These are phyloP conservation scores for Ceratonia siliqua DNA, from an alignment of 306 rosid genomes.

Conservation along the genomic window DNA sequence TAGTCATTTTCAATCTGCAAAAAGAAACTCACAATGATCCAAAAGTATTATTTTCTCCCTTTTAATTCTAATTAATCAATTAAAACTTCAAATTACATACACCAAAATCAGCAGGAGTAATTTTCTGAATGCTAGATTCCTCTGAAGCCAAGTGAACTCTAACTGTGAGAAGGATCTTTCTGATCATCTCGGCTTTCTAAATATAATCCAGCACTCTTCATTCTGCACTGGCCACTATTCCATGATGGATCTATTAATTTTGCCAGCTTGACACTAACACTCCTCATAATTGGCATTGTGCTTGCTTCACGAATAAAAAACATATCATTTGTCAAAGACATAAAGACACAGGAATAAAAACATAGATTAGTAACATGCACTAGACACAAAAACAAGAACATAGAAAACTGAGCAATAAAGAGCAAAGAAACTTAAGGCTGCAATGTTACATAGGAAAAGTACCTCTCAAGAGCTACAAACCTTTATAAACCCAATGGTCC, in stretches of 20 bases:
- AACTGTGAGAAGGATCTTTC: slow-evolving; percentile 32
- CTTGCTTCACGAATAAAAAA: slow-evolving; percentile 46
- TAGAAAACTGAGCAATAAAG: slow-evolving; percentile 17
- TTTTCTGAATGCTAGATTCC: slow-evolving; percentile 63
- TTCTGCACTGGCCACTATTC: slow-evolving; percentile 31
- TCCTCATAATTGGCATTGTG: slow-evolving; percentile 37
- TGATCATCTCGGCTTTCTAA: slow-evolving; percentile 32
- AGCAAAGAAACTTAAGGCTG: slow-evolving; percentile 20
- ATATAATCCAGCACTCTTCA: slow-evolving; percentile 28
- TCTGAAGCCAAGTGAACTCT: slow-evolving; percentile 31
- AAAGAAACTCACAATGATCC: slow-evolving; percentile 1
- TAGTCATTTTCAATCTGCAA: slow-evolving; percentile 73
- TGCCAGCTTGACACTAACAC: slow-evolving; percentile 31
- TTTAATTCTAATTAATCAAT: slow-evolving; percentile 7
- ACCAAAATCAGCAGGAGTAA: slow-evolving; percentile 48
- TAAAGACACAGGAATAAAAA: background rate
- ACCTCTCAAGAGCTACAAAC: slow-evolving; percentile 77
- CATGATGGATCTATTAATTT: slow-evolving; percentile 36
- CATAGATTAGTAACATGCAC: background rate
- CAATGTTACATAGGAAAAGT: slow-evolving; percentile 24
- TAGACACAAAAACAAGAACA: background rate
- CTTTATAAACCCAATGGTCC: too few relatives aligned
- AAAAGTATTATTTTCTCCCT: background rate
- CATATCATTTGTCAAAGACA: slow-evolving; percentile 16
- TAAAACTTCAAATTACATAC: slow-evolving; percentile 41